These are phyloP conservation scores for Clitopilus hobsonii DNA, from an alignment of 768 basidiomycete genomes.

Conservation along the genomic window DNA sequence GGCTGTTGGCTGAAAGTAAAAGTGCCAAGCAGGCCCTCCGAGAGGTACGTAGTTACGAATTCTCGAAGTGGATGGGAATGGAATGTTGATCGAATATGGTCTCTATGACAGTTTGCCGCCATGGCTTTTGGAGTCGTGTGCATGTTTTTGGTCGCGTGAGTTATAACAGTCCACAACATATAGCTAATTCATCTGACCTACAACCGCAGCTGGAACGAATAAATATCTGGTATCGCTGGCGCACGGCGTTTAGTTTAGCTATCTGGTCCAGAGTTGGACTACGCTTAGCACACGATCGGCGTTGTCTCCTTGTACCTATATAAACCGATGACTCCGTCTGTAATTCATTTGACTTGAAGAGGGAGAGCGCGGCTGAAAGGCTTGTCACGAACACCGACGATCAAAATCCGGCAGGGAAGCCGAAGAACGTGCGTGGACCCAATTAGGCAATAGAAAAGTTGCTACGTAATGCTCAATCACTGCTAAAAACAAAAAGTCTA, in stretches of 20 bases:
- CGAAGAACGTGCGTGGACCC: conserved; percentile 51
- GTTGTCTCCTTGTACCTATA: not conserved
- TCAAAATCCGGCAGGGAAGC: conserved; percentile 15
- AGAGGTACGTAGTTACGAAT: conserved; percentile 51
- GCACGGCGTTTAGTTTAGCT: conserved; percentile 15
- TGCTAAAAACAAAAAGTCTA: conserved; percentile 8
- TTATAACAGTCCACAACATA: conserved; percentile 15
- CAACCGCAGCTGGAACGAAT: conserved; percentile 70
- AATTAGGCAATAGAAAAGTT: conserved; percentile 6
- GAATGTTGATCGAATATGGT: conserved; percentile 7
- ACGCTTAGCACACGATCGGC: not conserved
- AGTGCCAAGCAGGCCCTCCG: conserved; percentile 86
- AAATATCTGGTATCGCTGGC: no score
- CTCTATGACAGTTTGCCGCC: conserved; percentile 67
- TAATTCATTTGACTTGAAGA: not conserved
- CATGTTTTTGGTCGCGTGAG: conserved; percentile 92
- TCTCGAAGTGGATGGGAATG: conserved; percentile 2
- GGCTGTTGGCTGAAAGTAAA: conserved; percentile 83
- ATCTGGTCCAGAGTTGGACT: conserved; percentile 1
- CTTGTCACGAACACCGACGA: not conserved
- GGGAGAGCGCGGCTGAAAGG: not conserved
- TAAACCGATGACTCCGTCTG: not conserved
- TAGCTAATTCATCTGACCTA: not conserved
- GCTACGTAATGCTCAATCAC: conserved; percentile 27
- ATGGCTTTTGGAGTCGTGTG: conserved; percentile 89